Percentiles rank a stretch among this genome's conserved stretches.
Evolutionary conservation across 768 basidiomycete species (phyloP).

Genomic region (Plicaturopsis crispa): DNA sequence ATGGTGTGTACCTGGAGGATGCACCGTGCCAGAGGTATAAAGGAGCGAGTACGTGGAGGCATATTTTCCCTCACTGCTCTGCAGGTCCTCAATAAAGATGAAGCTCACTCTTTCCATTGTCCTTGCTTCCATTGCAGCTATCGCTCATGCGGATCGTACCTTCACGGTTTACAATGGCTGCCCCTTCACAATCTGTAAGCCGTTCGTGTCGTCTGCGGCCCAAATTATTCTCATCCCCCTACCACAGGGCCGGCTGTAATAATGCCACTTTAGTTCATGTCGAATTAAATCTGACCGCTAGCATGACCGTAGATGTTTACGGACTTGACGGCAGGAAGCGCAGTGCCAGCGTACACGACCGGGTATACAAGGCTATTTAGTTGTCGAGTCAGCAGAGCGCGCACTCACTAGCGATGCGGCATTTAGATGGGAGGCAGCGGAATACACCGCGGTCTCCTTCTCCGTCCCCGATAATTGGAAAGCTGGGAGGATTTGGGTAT

Average conservation of each 20-base stretch:
- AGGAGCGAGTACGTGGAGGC: neutral
- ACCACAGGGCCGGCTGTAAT: slow-evolving; percentile 46
- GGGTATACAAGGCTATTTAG: neutral
- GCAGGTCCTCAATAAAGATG: neutral
- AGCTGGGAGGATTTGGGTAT: slow-evolving; percentile 47
- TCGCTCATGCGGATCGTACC: slow-evolving; percentile 25
- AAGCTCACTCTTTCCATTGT: neutral
- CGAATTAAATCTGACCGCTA: slow-evolving; percentile 32
- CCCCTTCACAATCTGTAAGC: slow-evolving; percentile 66
- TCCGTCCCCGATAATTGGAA: slow-evolving; percentile 58
- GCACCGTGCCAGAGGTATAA: neutral
- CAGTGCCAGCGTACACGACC: neutral
- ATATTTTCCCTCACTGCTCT: neutral
- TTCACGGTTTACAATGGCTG: slow-evolving; percentile 58
- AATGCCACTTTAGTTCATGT: slow-evolving; percentile 31
- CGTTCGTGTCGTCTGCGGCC: slow-evolving; percentile 25
- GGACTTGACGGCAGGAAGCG: neutral
- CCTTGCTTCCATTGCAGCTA: neutral
- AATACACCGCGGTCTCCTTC: slow-evolving; percentile 33
- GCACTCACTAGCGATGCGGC: neutral
- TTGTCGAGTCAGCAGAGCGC: neutral
- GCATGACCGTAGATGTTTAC: neutral
- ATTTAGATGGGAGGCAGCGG: slow-evolving; percentile 29
- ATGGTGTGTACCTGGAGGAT: neutral
- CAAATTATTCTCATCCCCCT: slow-evolving; percentile 26